These are phyloP conservation scores for Suillus placidus DNA, from an alignment of 768 basidiomycete genomes.

Conservation along the genomic window DNA sequence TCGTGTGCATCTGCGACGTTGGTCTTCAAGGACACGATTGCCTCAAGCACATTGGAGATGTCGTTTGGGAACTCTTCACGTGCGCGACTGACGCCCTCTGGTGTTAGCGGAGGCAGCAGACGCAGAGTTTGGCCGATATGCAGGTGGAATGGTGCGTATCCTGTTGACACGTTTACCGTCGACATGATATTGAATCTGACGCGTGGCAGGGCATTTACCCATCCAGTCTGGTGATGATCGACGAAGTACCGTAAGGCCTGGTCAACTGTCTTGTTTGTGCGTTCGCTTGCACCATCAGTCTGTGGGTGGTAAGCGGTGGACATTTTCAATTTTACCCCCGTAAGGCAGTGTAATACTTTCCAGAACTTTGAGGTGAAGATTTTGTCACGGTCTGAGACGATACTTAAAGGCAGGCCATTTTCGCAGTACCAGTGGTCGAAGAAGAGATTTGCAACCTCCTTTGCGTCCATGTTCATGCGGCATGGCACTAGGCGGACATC, in stretches of 20 bases:
- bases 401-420: no score
- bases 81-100: background rate
- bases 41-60: no score
- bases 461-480: no score
- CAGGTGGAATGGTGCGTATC: conserved; percentile 16
- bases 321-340: conserved; percentile 23
- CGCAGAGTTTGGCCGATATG: background rate
- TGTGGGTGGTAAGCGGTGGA: conserved; percentile 38
- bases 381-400: no score
- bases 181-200: conserved; percentile 40
- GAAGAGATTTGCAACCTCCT: no score
- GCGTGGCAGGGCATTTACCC: conserved; percentile 28
- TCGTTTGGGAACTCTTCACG: background rate
- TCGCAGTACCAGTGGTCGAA: no score
- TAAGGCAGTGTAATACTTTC: conserved; percentile 9
- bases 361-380: no score
- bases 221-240: conserved; percentile 30
- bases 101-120: background rate
- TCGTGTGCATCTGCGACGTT: conserved; percentile 36
- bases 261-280: conserved; percentile 35
- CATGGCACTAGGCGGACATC: no score
- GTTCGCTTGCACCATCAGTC: conserved; percentile 38
- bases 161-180: conserved; percentile 31
- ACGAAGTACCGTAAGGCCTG: conserved; percentile 29
- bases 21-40: background rate